Evolutionary conservation across 768 basidiomycete genomes (phyloP), one percentile per base, ranked within the genome.

Genomic region (Mycena metata): DNA sequence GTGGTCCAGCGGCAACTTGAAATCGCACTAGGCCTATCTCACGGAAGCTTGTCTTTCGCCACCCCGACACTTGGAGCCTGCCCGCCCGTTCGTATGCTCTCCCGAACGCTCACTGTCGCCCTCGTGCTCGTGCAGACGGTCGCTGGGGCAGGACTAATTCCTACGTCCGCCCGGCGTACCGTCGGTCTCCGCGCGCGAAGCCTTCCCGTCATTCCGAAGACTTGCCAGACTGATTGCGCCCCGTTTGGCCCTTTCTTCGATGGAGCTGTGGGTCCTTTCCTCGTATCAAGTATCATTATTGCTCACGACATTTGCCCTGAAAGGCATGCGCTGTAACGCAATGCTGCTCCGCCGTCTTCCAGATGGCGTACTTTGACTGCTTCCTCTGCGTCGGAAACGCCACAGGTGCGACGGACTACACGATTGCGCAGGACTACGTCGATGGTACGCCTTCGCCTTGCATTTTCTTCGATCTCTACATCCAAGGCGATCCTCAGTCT

Each of bases 281-380:
- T 30, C 30, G 30, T 30, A 30, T 30, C 6, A 30, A 30, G 30
- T 30, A 6, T 30, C 6, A 30, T 30, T 30, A 30, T 30, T 30
- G 30, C 30, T 30, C 30, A 30, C 30, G 30, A 30, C 30, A 30
- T 30, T 30, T 30, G 30, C 30, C 30, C 30, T 30, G 30, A 30
- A 30, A 71, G 70, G 1, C 52, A 8, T 73, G 72, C 56, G 51
- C 66, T 0, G 63, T 63, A 11, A 66, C 72, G 24, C 11, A 71
- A 43, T 83, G 82, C 65, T 83, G 82, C 64, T 66, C 78, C 16
- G 57, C 69, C 30, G 46, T 63, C 8, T 83, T 83, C 60, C 75
- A 79, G 55, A 69, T 45, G 0, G 64, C 67, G 9, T 83, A 81
- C 66, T 78, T 77, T 70, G 68, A 77, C 63, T 83, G 82, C 51